These are phyloP conservation scores for Amorphotheca resinae DNA, from an alignment of 495 filamentous ascomycete species.

Conservation along the genomic window DNA sequence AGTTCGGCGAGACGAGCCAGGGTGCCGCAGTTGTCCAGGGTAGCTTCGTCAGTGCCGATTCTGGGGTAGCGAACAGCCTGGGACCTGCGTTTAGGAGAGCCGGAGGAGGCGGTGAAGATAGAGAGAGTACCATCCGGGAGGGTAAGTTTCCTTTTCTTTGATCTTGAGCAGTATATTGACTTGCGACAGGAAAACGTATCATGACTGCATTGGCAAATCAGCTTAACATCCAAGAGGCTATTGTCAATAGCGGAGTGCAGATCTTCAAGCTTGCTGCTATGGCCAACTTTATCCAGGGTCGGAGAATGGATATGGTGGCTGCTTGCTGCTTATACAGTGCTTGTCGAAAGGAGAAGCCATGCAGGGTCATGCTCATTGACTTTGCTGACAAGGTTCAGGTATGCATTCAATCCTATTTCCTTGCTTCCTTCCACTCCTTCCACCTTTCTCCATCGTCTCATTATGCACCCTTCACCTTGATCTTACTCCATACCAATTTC, in stretches of 20 bases:
- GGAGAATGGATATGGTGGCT: constrained; percentile 68
- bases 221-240: constrained; percentile 42
- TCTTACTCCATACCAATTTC: too few relatives aligned
- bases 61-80: constrained; percentile 38
- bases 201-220: constrained; percentile 34
- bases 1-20: constrained; percentile 69
- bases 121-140: constrained; percentile 61
- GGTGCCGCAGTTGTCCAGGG: constrained; percentile 90
- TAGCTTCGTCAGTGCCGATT: constrained; percentile 70
- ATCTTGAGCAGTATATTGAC: not conserved
- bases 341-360: constrained; percentile 52
- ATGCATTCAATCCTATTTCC: constrained; percentile 5
- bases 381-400: constrained; percentile 70
- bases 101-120: constrained; percentile 33
- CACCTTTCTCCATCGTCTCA: too few relatives aligned
- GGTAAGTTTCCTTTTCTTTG: constrained; percentile 23
- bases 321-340: constrained; percentile 81
- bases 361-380: constrained; percentile 79
- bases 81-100: constrained; percentile 40
- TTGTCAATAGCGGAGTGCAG: constrained; percentile 49
- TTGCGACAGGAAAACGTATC: constrained; percentile 22
- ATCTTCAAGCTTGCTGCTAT: constrained; percentile 68
- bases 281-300: constrained; percentile 79
- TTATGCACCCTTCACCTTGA: too few relatives aligned
- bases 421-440: not conserved